A percentile compares a stretch with the other conserved stretches of the same genome.
phyloP scores from a whole-genome alignment of 169 alveolate genomes.

The Plasmodium sp. region DNA sequence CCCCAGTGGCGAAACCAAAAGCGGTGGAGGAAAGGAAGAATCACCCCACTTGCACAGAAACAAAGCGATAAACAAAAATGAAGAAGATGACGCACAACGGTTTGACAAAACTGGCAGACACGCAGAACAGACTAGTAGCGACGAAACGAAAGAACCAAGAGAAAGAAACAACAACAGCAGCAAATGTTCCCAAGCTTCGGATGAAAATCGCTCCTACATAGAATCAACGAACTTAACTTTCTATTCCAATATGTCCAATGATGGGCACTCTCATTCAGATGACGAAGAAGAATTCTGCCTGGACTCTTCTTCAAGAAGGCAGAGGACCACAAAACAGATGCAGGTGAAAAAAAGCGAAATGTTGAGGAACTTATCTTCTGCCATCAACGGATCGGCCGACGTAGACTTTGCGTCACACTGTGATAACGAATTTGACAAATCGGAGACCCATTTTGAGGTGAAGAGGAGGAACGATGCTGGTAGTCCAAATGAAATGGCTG shows the following conservation, averaged over 20 bases:
- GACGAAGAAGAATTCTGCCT: background rate
- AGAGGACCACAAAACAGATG: constrained; percentile 2
- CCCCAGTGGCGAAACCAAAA: background rate
- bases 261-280: constrained; percentile 3
- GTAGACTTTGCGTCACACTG: background rate
- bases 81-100: background rate
- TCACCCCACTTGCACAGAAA: background rate
- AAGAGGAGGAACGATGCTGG: background rate
- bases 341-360: constrained; percentile 12
- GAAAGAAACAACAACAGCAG: background rate
- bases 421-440: constrained; percentile 2
- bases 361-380: constrained; percentile 13
- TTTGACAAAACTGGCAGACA: background rate
- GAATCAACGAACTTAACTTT: constrained; percentile 50
- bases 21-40: background rate
- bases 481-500: background rate
- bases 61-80: background rate
- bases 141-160: constrained; percentile 1
- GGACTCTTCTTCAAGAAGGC: background rate
- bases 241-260: constrained; percentile 28
- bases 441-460: background rate
- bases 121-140: background rate
- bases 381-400: background rate
- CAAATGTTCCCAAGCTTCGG: constrained; percentile 4
- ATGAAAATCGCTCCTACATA: constrained; percentile 17